Evolutionary conservation across 208 protist genomes (phyloP), one percentile per base, ranked within the genome.

Genomic region (Leishmania mexicana): DNA sequence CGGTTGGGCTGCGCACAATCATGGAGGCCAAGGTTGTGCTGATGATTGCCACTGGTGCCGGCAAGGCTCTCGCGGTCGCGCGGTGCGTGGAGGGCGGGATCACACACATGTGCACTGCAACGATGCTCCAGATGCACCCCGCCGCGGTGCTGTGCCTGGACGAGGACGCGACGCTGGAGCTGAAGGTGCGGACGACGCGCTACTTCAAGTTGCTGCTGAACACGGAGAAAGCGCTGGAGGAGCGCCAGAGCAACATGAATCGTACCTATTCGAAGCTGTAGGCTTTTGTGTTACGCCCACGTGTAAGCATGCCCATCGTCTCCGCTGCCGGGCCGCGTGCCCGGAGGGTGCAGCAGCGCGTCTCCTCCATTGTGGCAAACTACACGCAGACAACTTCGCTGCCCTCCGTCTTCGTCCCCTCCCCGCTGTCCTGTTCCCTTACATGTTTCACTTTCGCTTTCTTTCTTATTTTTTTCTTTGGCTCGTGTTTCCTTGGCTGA

Each of bases 1-100:
- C 98, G 8, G 98, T 99, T n/a, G 98, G 98, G 57, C 90, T 99
- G 57, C 92, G 88, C 19, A 99, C 97, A 10, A 92, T 99, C 38
- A 92, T 99, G 92, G 84, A 93, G 68, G 89, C 94, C 35, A 77
- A 88, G 72, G 90, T 93, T 58, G 95, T 99, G 19, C 58, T 99
- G 0, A 83, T 99, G 78, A 93, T 99, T 67, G 95, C 98, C 42
- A 99, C 97, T 2, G 98, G 98, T 28, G 75, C 87, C 3, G 64
- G 75, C 68, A 99, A 99, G 87, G 96, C 97, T 17, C 77, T 92
- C 1, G 97, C 98, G 11, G 87, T 99, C 49, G 70, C 92, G 58
- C 91, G 95, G 72, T 96, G 92, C 40, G 90, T 99, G 21, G 98
- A 99, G 88, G 97, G 97, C 19, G 84, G 90, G 73, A 80, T 99